A percentile compares a stretch with the other conserved stretches of the same genome.
Evolutionary conservation across 179 eudicot genomes (phyloP).

Genomic region (Spinacia oleracea): DNA sequence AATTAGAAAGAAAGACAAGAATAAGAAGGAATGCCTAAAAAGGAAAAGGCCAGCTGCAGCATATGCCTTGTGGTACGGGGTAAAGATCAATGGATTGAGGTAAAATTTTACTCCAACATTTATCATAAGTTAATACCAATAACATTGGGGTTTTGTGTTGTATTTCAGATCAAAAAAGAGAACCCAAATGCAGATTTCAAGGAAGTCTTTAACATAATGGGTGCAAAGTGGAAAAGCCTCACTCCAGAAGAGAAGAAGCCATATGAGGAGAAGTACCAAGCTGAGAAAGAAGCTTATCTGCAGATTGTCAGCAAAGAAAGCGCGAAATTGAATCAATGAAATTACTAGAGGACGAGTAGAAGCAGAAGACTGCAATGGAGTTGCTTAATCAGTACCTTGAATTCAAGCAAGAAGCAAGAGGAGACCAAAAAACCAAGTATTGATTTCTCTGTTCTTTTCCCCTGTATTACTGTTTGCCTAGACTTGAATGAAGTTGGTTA

Average conservation of each 20-base stretch:
- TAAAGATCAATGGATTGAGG: constrained; percentile 94
- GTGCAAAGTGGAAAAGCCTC: constrained; percentile 74
- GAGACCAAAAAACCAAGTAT: constrained; percentile 67
- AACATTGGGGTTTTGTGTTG: constrained; percentile 9
- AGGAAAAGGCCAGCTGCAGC: constrained; percentile 77
- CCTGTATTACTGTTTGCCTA: background rate
- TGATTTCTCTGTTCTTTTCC: background rate
- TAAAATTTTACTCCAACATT: constrained; percentile 8
- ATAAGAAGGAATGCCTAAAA: constrained; percentile 58
- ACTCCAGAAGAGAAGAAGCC: constrained; percentile 87
- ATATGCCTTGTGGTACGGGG: constrained; percentile 77
- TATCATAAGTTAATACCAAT: background rate
- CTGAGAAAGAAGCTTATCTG: constrained; percentile 83
- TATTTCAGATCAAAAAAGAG: constrained; percentile 59
- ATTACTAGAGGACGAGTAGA: constrained; percentile 79
- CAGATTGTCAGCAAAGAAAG: constrained; percentile 66
- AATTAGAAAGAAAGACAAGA: constrained; percentile 68
- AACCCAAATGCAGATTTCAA: constrained; percentile 82
- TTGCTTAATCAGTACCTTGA: constrained; percentile 87
- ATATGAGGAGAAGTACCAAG: constrained; percentile 75
- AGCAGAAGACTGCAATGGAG: constrained; percentile 86
- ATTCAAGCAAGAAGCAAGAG: constrained; percentile 66
- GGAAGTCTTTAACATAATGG: constrained; percentile 76
- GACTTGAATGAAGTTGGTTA: background rate
- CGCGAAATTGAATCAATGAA: constrained; percentile 85